Percentiles rank a stretch among this genome's conserved stretches.
phyloP scores from a whole-genome alignment of 345 rosid genomes.

The Sonneratia caseolaris region DNA sequence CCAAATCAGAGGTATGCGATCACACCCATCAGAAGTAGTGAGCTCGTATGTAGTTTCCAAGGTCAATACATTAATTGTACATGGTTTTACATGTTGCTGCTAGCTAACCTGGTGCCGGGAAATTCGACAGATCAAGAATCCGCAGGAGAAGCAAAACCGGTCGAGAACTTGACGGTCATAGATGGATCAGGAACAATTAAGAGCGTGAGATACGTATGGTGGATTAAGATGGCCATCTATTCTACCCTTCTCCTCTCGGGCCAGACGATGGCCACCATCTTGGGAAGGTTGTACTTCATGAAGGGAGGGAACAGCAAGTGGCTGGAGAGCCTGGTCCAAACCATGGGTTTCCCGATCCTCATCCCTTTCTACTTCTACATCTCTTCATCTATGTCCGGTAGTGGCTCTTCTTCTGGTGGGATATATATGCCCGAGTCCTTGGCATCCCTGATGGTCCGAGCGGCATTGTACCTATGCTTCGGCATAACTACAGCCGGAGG shows the following conservation, averaged over 20 bases:
- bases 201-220: background rate
- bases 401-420: no score
- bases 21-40: background rate
- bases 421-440: background rate
- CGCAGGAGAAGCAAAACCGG: background rate
- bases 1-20: background rate
- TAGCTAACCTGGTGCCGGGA: background rate
- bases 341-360: conserved; percentile 28
- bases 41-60: background rate
- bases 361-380: conserved; percentile 21
- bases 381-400: conserved; percentile 5
- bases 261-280: conserved; percentile 23
- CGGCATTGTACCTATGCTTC: conserved; percentile 20
- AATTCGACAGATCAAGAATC: background rate
- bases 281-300: conserved; percentile 29
- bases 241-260: conserved; percentile 15
- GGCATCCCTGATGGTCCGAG: conserved; percentile 5
- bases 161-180: background rate
- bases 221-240: conserved; percentile 1
- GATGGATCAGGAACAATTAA: background rate
- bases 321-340: conserved; percentile 27
- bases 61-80: no score
- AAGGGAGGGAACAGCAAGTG: conserved; percentile 40
- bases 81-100: no score
- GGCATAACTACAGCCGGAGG: conserved; percentile 12